Evolutionary conservation across 2,329 filamentous ascomycete species (phyloP), one percentile per base, ranked within the genome.

Genomic region (Alternaria viburni): DNA sequence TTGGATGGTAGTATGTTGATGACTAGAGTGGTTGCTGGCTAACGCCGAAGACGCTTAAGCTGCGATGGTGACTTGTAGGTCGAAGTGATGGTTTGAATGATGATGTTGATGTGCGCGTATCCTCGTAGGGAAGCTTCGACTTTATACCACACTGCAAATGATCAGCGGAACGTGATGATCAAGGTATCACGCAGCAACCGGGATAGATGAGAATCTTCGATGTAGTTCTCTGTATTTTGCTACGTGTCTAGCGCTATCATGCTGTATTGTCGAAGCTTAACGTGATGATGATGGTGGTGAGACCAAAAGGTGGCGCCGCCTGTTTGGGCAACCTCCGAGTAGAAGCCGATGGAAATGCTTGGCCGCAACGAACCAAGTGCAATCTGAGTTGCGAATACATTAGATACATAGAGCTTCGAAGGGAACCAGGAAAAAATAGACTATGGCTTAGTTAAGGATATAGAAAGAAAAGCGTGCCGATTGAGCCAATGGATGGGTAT

Each of bases 271-370:
- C 13, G 46, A 50, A 41, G 55, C 55, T 36, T 57, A 26, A 44
- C 21, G 25, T 36, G 52, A 26, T 41, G 52, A 26, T 41, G 30
- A 19, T 51, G 26, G 62, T 64, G 58, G 62, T 62, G 59, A 52
- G 62, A 59, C 43, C 30, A 28, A 21, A 5, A 43, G 41, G 50
- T 62, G 59, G 54, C 55, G 47, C 59, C 59, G 62, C 50, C 19
- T 50, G 36, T 41, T 17, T 41, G 36, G 36, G 36, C 28, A 21
- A 32, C 45, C 55, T 23, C 45, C 9, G 36, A 41, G 36, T 41
- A 41, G 15, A 41, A 41, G 36, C 36, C 36, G 36, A 41, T 41
- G 36, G 36, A 41, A 41, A 41, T 41, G 15, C 36, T 1, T 41
- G 36, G 36, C 36, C 36, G 36, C n/a, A 41, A 41, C 36, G 36